Evolutionary conservation across 1,139 yeast genomes (phyloP).

Genomic region (Trichomonascaceae sp.): DNA sequence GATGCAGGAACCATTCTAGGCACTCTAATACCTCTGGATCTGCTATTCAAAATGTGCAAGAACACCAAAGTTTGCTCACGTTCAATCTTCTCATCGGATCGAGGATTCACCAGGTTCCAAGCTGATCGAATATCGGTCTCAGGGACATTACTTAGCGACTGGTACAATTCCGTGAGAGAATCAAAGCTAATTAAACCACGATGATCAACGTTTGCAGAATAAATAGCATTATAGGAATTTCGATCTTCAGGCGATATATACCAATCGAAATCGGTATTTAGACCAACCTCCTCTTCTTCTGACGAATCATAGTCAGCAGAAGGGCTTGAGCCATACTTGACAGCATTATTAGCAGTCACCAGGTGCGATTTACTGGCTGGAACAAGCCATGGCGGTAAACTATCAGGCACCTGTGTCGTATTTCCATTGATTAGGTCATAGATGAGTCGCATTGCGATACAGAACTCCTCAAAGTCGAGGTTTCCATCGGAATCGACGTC

Average conservation of each 20-base stretch:
- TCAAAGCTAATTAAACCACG: conserved; percentile 81
- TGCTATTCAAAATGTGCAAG: conserved; percentile 82
- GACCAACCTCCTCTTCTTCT: conserved; percentile 47
- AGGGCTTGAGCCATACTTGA: conserved; percentile 23
- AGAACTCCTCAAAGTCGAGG: conserved; percentile 94
- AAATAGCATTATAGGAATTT: conserved; percentile 69
- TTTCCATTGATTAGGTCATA: conserved; percentile 86
- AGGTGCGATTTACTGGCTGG: conserved; percentile 85
- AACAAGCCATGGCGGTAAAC: conserved; percentile 83
- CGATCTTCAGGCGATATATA: conserved; percentile 88
- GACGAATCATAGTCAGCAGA: conserved; percentile 21
- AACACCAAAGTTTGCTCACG: conserved; percentile 88
- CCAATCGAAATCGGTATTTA: conserved; percentile 84
- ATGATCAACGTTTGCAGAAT: conserved; percentile 66
- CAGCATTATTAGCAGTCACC: conserved; percentile 72
- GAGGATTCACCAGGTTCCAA: conserved; percentile 93
- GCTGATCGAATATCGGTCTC: conserved; percentile 83
- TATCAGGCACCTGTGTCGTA: conserved; percentile 53
- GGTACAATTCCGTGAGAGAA: conserved; percentile 61
- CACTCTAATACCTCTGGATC: conserved; percentile 79
- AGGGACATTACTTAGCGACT: conserved; percentile 66
- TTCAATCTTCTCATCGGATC: conserved; percentile 78
- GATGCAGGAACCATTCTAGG: conserved; percentile 96
- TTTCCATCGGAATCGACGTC: conserved; percentile 91
- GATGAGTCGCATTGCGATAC: conserved; percentile 92